Base-by-base conservation (phyloP, 345 rosid genomes). In the Corchorus capsularis region DNA sequence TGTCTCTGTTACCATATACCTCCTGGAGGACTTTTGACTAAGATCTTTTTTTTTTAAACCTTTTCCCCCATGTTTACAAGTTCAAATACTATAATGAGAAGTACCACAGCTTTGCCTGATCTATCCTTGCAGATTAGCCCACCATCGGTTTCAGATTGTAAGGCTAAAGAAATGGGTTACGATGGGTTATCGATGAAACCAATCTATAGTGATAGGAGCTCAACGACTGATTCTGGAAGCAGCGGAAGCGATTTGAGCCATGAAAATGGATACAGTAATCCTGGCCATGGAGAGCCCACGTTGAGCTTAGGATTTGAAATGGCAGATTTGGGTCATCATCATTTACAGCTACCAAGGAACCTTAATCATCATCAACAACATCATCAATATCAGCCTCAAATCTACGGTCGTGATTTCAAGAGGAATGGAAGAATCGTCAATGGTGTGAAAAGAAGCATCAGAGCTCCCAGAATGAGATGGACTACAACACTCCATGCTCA, bases 391-490 rank as follows among this genome's bases (percentile, higher is more conserved):
- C 93, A 83, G 66, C 91, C 97, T 4, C 91, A 90, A 77, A 85
- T 88, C 85, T 88, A 86, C n/a, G 89, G 91, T 66, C 83, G 89
- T 6, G 94, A 88, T 63, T 93, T 95, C 92, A 93, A 95, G 87
- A 88, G 92, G 81, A 92, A 83, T 43, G 79, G 81, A 19, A 86
- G 90, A 81, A 71, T 69, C 80, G 65, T 62, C 8, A 81, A 78
- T 39, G 87, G 93, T 50, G 80, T 79, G 20, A 92, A 85, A 80
- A 87, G 97, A 85, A 92, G 87, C 82, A 63, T 87, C 13, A 85
- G 98, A 85, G 98, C 97, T 80, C 98, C 99, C 13, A 90, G 99
- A 86, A 95, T 95, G 99, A 83, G 99, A 85, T 95, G 99, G 99
- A 95, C 99, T 52, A 82, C 97, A 4, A 89, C 98, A 70, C 97